phyloP scores from a whole-genome alignment of 2,329 filamentous ascomycete species.

The Nothopassalora personata region DNA sequence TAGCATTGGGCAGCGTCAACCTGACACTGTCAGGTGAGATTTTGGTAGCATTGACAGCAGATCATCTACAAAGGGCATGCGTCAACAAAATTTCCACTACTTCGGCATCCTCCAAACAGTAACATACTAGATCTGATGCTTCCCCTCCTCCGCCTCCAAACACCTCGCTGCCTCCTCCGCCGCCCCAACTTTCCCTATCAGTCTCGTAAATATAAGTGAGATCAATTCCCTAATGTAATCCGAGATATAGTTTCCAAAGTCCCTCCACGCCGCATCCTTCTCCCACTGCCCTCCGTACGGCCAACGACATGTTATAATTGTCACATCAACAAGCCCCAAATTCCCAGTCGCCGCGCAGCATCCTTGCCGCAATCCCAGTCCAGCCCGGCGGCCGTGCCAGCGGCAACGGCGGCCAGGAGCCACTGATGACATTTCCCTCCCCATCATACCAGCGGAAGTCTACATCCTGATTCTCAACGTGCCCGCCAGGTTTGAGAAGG shows the following conservation, averaged over 20 bases:
- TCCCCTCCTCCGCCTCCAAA: slow-evolving; percentile 8
- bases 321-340: slow-evolving; percentile 19
- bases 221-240: slow-evolving; percentile 3
- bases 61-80: not conserved
- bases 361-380: slow-evolving; percentile 11
- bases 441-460: slow-evolving; percentile 12
- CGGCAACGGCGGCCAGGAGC: slow-evolving; percentile 11
- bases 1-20: too few relatives aligned
- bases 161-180: slow-evolving; percentile 5
- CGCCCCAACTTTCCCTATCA: slow-evolving; percentile 5
- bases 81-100: not conserved
- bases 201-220: slow-evolving; percentile 10
- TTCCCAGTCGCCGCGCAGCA: slow-evolving; percentile 12
- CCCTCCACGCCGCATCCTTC: slow-evolving; percentile 5
- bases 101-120: slow-evolving; percentile 9
- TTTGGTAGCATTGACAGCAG: too few relatives aligned
- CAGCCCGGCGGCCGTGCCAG: slow-evolving; percentile 6
- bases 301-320: slow-evolving; percentile 16
- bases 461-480: slow-evolving; percentile 20
- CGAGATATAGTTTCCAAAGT: slow-evolving; percentile 12
- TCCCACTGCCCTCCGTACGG: slow-evolving; percentile 9
- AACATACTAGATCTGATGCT: slow-evolving; percentile 13
- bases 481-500: slow-evolving; percentile 18
- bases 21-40: too few relatives aligned
- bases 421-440: slow-evolving; percentile 6